Base-by-base conservation (phyloP, 2,329 filamentous ascomycete genomes). In the Orbilia javanica region DNA sequence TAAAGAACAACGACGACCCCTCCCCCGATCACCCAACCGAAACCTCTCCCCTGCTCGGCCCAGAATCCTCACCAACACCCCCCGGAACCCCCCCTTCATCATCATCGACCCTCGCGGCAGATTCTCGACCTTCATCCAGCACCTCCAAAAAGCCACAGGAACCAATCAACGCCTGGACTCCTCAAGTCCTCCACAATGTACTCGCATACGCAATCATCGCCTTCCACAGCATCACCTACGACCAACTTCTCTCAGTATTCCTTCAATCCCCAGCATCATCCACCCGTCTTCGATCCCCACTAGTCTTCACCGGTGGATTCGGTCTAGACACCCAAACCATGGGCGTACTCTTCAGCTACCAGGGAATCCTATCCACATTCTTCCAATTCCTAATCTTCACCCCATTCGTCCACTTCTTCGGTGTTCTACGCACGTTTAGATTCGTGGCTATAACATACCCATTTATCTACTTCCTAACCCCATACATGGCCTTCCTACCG, bases 221-320 rank as follows among this genome's bases (percentile, higher is more conserved):
- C 80, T 97, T 78, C 60, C 79, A 80, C 36, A 97, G 95, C 11
- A 97, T 99, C 85, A 96, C 94, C 0, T 96, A 97, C 81, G 96
- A 99, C 84, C 93, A 97, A 82, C 88, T 98, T 60, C 90, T 98
- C 81, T 95, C 96, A 0, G 92, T 97, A 1, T 93, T 99, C 81
- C 89, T 99, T 82, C 95, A 92, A 84, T 93, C 93, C 52, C 85
- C 85, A 15, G 83, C 85, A 8, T 64, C 80, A 3, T 76, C 80
- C 7, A 70, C 73, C 22, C 87, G 87, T 0, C 84, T 84, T 15
- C 81, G 86, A 83, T 87, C 82, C 83, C 88, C 82, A 84, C 96
- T 99, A 86, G 91, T 92, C 81, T 98, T 99, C 81, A 90, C 90
- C 2, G 93, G 93, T 74, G 95, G 96, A 18, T 95, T 97, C 81